phyloP scores from a whole-genome alignment of 164 flowering plant species.

The Vitis riparia region DNA sequence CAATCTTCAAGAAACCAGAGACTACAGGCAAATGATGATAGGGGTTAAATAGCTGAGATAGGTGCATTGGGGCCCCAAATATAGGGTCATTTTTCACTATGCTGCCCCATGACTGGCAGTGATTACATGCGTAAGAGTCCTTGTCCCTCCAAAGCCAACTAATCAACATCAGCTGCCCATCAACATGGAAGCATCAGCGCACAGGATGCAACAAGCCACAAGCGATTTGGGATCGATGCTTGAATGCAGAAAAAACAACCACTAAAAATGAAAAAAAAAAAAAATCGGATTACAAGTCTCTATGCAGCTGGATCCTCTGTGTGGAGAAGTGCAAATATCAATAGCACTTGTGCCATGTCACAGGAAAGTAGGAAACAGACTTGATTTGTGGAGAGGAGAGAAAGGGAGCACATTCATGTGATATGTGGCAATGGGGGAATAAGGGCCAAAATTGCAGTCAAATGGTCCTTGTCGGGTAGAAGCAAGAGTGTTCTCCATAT shows the following conservation, averaged over 20 bases:
- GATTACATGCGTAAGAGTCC: background rate
- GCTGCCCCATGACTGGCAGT: background rate
- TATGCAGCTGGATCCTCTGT: background rate
- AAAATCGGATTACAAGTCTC: background rate
- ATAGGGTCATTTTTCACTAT: background rate
- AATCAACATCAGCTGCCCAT: no score
- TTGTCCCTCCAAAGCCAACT: background rate
- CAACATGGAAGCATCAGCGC: slow-evolving; percentile 9
- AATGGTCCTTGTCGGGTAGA: slow-evolving; percentile 19
- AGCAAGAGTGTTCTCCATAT: slow-evolving; percentile 15
- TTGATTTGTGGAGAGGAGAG: background rate
- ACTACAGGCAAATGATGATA: slow-evolving; percentile 1
- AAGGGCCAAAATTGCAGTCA: slow-evolving; percentile 23
- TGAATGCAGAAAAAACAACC: background rate
- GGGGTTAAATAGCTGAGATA: background rate
- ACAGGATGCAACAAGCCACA: slow-evolving; percentile 1
- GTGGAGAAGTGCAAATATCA: slow-evolving; percentile 2
- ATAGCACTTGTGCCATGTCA: background rate
- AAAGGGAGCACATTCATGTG: slow-evolving; percentile 17
- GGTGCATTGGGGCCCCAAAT: background rate
- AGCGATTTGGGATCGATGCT: background rate
- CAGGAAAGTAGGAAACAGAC: background rate
- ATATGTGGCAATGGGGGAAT: background rate
- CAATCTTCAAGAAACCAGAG: slow-evolving; percentile 4
- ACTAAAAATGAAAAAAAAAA: background rate